Conservation (phyloP, 1,139 yeast species). For the Geotrichum europaeum region DNA sequence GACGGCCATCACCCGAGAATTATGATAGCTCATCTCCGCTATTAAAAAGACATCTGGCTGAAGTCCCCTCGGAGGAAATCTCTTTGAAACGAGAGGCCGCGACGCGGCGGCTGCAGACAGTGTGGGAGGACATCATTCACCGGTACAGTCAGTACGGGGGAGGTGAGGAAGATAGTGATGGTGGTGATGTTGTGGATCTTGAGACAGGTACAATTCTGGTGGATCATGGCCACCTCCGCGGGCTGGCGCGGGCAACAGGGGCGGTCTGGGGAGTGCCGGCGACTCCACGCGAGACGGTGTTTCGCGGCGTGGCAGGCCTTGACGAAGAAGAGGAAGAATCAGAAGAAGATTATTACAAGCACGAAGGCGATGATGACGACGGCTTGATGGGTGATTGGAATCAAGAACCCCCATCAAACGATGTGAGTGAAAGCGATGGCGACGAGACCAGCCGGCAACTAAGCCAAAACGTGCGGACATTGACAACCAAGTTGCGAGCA, state of each 20-base stretch:
- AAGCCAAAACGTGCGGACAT: not conserved
- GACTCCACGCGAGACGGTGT: not conserved
- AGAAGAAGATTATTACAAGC: not conserved
- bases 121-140: not conserved
- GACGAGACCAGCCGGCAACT: not conserved
- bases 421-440: not conserved
- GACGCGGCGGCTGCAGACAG: not conserved
- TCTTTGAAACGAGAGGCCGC: conserved; percentile 2
- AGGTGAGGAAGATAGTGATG: not conserved
- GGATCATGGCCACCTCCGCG: conserved; percentile 3
- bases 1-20: not conserved
- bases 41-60: not conserved
- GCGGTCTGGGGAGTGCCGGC: not conserved
- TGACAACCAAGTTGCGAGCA: not conserved
- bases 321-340: not conserved
- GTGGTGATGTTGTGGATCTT: conserved; percentile 2
- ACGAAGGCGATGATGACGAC: not conserved
- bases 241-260: not conserved
- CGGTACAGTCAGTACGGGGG: not conserved
- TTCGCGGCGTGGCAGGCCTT: not conserved
- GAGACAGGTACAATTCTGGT: conserved; percentile 1
- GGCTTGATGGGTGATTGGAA: not conserved
- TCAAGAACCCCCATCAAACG: not conserved
- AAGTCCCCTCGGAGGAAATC: not conserved
- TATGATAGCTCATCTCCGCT: not conserved